A percentile compares a stretch with the other conserved stretches of the same genome.
These are phyloP conservation scores for Phlebiopsis gigantea DNA, from an alignment of 768 basidiomycete genomes.

Conservation along the genomic window DNA sequence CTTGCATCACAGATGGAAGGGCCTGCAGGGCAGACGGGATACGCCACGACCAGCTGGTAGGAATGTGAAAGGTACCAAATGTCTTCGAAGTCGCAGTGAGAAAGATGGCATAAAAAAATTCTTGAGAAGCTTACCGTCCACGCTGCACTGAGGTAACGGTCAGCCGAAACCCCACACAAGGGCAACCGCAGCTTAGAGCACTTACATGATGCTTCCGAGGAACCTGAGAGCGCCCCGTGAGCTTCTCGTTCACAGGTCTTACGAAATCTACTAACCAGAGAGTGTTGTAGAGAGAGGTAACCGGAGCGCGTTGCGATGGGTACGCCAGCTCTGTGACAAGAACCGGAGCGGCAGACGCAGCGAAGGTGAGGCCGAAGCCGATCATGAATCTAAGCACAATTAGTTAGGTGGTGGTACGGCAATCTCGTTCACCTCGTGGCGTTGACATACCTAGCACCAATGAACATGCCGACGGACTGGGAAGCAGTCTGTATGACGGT, in stretches of 20 bases:
- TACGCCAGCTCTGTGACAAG: constrained; percentile 48
- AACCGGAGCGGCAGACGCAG: constrained; percentile 39
- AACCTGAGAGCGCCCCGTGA: constrained; percentile 17
- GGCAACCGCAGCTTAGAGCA: neutral
- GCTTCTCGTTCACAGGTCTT: neutral
- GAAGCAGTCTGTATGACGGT: constrained; percentile 34
- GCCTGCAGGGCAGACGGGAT: constrained; percentile 36
- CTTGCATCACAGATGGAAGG: constrained; percentile 24
- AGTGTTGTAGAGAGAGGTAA: constrained; percentile 40
- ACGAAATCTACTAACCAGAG: constrained; percentile 30
- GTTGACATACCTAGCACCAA: constrained; percentile 34
- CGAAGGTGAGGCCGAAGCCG: constrained; percentile 40
- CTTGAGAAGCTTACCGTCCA: constrained; percentile 17
- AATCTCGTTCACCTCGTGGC: neutral
- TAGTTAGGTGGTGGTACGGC: neutral
- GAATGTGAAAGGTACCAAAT: constrained; percentile 38
- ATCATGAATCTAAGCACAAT: constrained; percentile 28
- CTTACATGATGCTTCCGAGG: constrained; percentile 32
- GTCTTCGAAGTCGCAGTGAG: constrained; percentile 18
- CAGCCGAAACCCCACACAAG: neutral
- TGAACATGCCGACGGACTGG: constrained; percentile 38
- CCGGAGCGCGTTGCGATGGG: constrained; percentile 39
- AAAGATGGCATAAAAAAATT: neutral
- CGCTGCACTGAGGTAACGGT: constrained; percentile 16
- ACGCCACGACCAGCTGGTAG: constrained; percentile 38